A percentile compares a stretch with the other conserved stretches of the same genome.
These are phyloP conservation scores for Giardia muris DNA, from an alignment of 208 protist species.

Conservation along the genomic window DNA sequence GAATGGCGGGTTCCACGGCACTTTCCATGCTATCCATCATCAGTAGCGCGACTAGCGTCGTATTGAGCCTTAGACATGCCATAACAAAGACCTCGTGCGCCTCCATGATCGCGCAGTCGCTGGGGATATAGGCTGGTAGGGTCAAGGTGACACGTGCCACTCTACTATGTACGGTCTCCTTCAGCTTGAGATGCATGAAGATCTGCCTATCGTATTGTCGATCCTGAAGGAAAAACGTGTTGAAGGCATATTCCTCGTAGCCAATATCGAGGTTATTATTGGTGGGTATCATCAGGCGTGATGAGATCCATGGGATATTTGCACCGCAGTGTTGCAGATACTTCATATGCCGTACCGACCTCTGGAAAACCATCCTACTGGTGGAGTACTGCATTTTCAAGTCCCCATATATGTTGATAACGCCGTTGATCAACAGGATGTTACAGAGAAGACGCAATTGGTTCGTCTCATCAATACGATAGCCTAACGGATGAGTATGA, in stretches of 20 bases:
- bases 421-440: neutral
- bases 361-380: neutral
- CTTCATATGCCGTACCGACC: neutral
- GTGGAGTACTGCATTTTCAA: neutral
- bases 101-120: neutral
- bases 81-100: neutral
- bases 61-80: neutral
- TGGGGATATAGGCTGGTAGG: neutral
- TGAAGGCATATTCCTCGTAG: neutral
- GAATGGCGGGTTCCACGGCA: no score
- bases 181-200: neutral
- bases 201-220: neutral
- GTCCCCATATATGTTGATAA: neutral
- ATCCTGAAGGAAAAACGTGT: neutral
- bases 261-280: neutral
- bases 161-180: neutral
- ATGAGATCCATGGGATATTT: neutral
- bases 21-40: neutral
- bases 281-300: no score
- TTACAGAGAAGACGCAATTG: neutral
- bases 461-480: neutral
- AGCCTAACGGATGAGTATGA: neutral
- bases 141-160: neutral
- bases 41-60: neutral
- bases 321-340: neutral